Conservation (phyloP, 2,329 filamentous ascomycete species). For the Fusarium duplospermum region DNA sequence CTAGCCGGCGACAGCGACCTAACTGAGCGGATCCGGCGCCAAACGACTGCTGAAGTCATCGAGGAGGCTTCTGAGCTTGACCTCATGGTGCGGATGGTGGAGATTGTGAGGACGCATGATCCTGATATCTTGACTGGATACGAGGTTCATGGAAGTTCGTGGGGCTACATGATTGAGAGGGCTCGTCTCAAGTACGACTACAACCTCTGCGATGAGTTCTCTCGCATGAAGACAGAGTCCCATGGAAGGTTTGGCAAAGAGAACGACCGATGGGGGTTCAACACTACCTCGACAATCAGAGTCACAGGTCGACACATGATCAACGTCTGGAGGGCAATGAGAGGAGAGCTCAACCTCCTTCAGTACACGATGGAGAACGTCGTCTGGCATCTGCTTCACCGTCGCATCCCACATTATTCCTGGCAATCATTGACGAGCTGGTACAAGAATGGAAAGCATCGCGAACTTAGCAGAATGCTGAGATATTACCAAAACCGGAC, state of each 20-base stretch:
- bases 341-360: constrained; percentile 87
- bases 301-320: constrained; percentile 97
- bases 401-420: constrained; percentile 87
- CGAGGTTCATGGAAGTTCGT: constrained; percentile 92
- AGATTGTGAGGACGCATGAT: constrained; percentile 85
- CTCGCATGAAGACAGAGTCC: constrained; percentile 85
- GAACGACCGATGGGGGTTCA: constrained; percentile 91
- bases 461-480: constrained; percentile 79
- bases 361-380: constrained; percentile 98
- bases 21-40: constrained; percentile 70
- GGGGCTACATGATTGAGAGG: constrained; percentile 95
- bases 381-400: constrained; percentile 88
- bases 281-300: constrained; percentile 89
- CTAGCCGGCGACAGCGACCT: constrained; percentile 72
- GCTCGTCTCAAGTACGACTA: constrained; percentile 88
- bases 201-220: constrained; percentile 91
- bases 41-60: constrained; percentile 72
- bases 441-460: constrained; percentile 77
- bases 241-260: constrained; percentile 89
- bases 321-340: constrained; percentile 97
- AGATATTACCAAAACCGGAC: constrained; percentile 82
- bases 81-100: constrained; percentile 84
- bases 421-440: constrained; percentile 83
- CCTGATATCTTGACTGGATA: constrained; percentile 95
- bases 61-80: constrained; percentile 86